Evolutionary conservation across 306 rosid genomes (phyloP).

Genomic region (Quercus dentata): DNA sequence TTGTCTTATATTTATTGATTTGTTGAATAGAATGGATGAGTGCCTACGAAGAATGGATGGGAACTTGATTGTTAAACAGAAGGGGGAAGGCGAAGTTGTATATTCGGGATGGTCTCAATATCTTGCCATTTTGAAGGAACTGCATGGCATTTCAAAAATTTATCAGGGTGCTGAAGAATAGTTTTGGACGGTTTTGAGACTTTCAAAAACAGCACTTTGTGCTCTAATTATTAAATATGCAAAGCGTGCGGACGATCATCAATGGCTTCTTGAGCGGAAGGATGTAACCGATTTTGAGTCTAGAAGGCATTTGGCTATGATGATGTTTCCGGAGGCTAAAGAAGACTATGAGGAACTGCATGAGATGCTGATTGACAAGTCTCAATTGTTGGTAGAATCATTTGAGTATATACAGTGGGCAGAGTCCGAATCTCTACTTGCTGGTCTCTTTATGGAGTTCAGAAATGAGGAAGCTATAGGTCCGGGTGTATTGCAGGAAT

Average conservation of each 20-base stretch:
- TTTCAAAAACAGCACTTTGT: constrained; percentile 32
- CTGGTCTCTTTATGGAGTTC: constrained; percentile 68
- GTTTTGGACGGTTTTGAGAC: constrained; percentile 48
- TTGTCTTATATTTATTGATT: constrained; percentile 22
- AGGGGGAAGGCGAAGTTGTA: constrained; percentile 26
- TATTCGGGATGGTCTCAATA: constrained; percentile 52
- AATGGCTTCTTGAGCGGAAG: constrained; percentile 63
- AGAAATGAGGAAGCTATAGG: constrained; percentile 88
- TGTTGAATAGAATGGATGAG: constrained; percentile 46
- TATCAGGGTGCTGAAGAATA: constrained; percentile 46
- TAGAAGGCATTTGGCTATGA: constrained; percentile 73
- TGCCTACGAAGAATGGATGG: constrained; percentile 51
- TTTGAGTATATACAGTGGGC: constrained; percentile 58
- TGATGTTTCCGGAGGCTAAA: constrained; percentile 58
- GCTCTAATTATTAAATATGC: constrained; percentile 41
- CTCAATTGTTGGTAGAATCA: constrained; percentile 65
- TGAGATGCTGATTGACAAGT: constrained; percentile 80
- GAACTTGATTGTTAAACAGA: constrained; percentile 15
- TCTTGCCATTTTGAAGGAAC: constrained; percentile 54
- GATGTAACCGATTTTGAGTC: constrained; percentile 53
- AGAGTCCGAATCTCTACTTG: constrained; percentile 41
- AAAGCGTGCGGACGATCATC: constrained; percentile 41
- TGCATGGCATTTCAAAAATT: constrained; percentile 47
- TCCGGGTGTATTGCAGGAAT: constrained; percentile 84
- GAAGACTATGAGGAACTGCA: constrained; percentile 67